Conservation (phyloP, 1,139 yeast genomes). For the Saccharomyces hybrid region DNA sequence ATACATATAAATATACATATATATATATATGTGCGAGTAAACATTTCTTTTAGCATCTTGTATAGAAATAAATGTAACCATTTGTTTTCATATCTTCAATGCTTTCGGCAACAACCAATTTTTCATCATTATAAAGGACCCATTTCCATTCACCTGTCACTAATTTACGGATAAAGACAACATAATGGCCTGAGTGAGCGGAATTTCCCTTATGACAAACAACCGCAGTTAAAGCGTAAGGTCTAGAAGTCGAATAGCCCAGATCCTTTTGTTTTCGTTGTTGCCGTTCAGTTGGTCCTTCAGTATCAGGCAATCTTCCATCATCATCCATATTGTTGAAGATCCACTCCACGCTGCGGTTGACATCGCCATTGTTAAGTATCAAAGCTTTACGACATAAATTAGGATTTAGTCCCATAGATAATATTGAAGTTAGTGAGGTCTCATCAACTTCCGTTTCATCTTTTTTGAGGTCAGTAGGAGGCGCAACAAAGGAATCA, state of each 20-base stretch:
- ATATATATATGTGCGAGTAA: background rate
- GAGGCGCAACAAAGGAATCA: conserved; percentile 42
- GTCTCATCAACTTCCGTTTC: conserved; percentile 39
- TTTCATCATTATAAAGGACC: conserved; percentile 91
- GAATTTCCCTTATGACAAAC: conserved; percentile 93
- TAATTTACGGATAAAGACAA: conserved; percentile 58
- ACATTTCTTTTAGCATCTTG: conserved; percentile 6
- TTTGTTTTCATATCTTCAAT: conserved; percentile 55
- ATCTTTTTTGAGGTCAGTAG: conserved; percentile 8
- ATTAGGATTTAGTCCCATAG: conserved; percentile 69
- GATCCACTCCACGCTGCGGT: conserved; percentile 85
- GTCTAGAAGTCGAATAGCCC: conserved; percentile 29
- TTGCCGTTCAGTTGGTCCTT: background rate
- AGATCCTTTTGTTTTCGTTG: conserved; percentile 16
- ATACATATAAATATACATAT: background rate
- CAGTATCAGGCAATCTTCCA: conserved; percentile 33
- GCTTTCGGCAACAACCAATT: conserved; percentile 59
- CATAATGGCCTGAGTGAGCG: conserved; percentile 95
- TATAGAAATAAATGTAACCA: conserved; percentile 50
- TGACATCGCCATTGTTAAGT: conserved; percentile 51
- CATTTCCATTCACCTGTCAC: conserved; percentile 45
- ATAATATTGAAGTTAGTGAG: conserved; percentile 39
- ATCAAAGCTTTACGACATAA: conserved; percentile 65
- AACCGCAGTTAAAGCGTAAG: conserved; percentile 57
- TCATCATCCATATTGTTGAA: conserved; percentile 69